Conservation (phyloP, 805 yeast species). For the Candida orba region DNA sequence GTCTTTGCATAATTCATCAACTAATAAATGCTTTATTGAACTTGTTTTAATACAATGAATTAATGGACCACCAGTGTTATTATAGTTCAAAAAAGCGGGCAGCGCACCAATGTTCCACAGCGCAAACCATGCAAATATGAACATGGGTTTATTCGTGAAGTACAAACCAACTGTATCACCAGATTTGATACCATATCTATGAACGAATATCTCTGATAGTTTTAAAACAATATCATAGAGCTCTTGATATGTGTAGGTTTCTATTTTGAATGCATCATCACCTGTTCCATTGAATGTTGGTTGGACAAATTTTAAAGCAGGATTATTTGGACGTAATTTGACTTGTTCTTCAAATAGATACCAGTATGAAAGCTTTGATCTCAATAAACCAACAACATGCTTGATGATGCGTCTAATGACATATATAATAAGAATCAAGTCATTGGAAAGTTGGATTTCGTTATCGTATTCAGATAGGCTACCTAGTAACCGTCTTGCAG, state of each 20-base stretch:
- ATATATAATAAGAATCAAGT: constrained; percentile 15
- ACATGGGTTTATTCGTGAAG: constrained; percentile 78
- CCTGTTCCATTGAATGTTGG: constrained; percentile 29
- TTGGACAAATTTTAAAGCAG: constrained; percentile 55
- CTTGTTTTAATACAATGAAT: constrained; percentile 74
- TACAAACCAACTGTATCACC: constrained; percentile 69
- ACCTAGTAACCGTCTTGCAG: neutral
- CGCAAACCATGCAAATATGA: constrained; percentile 74
- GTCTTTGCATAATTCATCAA: constrained; percentile 62
- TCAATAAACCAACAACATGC: constrained; percentile 8
- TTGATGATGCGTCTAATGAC: constrained; percentile 16
- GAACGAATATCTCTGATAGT: constrained; percentile 55
- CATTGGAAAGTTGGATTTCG: constrained; percentile 9
- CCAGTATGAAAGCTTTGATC: constrained; percentile 45
- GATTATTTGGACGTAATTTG: constrained; percentile 36
- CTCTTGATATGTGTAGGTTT: constrained; percentile 61
- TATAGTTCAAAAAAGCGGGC: constrained; percentile 84
- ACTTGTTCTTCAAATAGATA: constrained; percentile 58
- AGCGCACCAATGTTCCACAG: constrained; percentile 87
- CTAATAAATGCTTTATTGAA: constrained; percentile 54
- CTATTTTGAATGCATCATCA: constrained; percentile 54
- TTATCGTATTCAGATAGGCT: neutral
- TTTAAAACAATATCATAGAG: constrained; percentile 58
- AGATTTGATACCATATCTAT: constrained; percentile 55
- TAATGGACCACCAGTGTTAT: constrained; percentile 63